Conservation (phyloP, 192 early-diverging fungal species). For the Dissophora globulifera region DNA sequence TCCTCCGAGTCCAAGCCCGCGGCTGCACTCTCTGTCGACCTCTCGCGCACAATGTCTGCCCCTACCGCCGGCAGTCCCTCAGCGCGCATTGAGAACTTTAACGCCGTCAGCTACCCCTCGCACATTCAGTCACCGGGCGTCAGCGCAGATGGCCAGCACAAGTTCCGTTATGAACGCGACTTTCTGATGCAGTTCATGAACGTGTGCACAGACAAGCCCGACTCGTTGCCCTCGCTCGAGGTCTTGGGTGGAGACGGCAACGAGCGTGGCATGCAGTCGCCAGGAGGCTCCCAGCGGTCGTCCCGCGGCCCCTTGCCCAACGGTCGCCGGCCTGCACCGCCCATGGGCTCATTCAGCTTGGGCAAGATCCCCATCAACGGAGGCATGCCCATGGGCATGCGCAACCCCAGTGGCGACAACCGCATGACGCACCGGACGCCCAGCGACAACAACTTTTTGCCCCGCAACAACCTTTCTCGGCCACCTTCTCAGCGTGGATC, state of each 20-base stretch:
- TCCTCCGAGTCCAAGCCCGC: constrained; percentile 36
- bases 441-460: constrained; percentile 28
- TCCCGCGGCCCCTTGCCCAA: constrained; percentile 36
- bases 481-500: constrained; percentile 59
- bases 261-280: constrained; percentile 48
- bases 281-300: constrained; percentile 24
- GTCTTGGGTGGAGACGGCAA: constrained; percentile 60
- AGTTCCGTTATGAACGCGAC: constrained; percentile 74
- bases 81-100: constrained; percentile 60
- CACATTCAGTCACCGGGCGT: constrained; percentile 66
- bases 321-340: constrained; percentile 48
- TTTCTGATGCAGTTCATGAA: constrained; percentile 85
- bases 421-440: constrained; percentile 26
- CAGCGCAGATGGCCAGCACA: constrained; percentile 63
- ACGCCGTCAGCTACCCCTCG: constrained; percentile 56
- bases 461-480: constrained; percentile 30
- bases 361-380: constrained; percentile 37
- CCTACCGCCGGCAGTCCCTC: constrained; percentile 55
- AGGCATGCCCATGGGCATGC: constrained; percentile 55
- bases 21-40: constrained; percentile 48
- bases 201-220: constrained; percentile 70
- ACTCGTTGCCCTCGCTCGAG: constrained; percentile 62
- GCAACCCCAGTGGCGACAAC: constrained; percentile 52
- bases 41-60: constrained; percentile 54
- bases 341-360: constrained; percentile 55